phyloP scores from a whole-genome alignment of 2,329 filamentous ascomycete species.

The Colletotrichum sp. region DNA sequence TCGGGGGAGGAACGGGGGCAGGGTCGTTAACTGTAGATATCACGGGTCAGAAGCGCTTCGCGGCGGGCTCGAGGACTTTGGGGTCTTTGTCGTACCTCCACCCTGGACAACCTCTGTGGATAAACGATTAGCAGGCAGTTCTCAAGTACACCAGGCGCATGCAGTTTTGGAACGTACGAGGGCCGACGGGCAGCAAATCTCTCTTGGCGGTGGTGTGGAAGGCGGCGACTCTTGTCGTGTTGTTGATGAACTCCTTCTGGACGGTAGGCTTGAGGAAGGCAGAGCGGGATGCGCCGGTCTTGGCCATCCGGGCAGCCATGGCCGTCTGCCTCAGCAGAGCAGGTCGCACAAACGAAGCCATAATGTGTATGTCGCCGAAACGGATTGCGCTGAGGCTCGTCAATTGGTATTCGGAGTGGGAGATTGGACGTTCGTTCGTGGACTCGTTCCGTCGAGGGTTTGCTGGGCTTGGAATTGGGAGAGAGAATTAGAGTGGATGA shows the following conservation, averaged over 20 bases:
- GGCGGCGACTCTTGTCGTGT: constrained; percentile 67
- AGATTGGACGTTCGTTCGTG: neutral
- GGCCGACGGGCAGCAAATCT: constrained; percentile 80
- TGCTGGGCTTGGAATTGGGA: constrained; percentile 13
- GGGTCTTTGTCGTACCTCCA: constrained; percentile 60
- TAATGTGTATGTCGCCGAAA: constrained; percentile 28
- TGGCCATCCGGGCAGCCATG: constrained; percentile 41
- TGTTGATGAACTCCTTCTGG: constrained; percentile 30
- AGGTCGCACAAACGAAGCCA: constrained; percentile 64
- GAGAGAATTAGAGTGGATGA: constrained; percentile 28
- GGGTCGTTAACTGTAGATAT: constrained; percentile 79
- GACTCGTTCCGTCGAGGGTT: constrained; percentile 2
- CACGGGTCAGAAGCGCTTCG: constrained; percentile 18
- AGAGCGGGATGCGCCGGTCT: constrained; percentile 34
- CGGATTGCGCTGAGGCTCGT: neutral
- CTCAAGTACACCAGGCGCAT: neutral
- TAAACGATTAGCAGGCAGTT: constrained; percentile 45
- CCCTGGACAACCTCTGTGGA: constrained; percentile 74
- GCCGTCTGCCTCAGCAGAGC: constrained; percentile 60
- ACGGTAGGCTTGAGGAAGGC: constrained; percentile 26
- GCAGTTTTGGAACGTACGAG: constrained; percentile 66
- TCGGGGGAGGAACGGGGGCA: constrained; percentile 72
- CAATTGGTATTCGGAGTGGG: constrained; percentile 13
- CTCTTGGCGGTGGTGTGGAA: constrained; percentile 86
- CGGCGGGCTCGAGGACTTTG: neutral